phyloP scores from a whole-genome alignment of 2,329 filamentous ascomycete genomes.

The Aspergillus costaricaensis region DNA sequence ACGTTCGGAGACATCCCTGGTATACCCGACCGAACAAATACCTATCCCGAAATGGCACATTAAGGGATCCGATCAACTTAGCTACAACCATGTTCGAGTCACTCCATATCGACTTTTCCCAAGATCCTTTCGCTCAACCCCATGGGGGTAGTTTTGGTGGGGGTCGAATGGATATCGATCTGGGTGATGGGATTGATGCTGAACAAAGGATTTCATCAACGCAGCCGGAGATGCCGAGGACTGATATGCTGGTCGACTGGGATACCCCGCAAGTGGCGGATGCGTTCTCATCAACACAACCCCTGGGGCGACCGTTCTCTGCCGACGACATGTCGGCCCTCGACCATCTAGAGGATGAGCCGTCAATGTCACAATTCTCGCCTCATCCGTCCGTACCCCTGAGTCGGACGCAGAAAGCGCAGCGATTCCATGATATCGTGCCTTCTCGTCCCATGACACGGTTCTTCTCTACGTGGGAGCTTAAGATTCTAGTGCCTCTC shows the following conservation, averaged over 20 bases:
- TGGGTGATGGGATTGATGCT: constrained; percentile 41
- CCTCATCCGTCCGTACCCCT: constrained; percentile 75
- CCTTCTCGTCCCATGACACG: constrained; percentile 83
- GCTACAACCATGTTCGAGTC: constrained; percentile 95
- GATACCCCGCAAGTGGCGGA: constrained; percentile 67
- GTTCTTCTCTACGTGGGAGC: constrained; percentile 83
- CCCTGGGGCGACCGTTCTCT: constrained; percentile 38
- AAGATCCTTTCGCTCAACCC: constrained; percentile 59
- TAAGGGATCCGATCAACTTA: constrained; percentile 76
- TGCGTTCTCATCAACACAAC: constrained; percentile 51
- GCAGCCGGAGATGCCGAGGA: constrained; percentile 76
- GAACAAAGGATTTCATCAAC: constrained; percentile 69
- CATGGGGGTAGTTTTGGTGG: constrained; percentile 40
- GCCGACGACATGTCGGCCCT: constrained; percentile 49
- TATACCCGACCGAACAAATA: constrained; percentile 81
- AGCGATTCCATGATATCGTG: constrained; percentile 85
- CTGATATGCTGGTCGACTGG: constrained; percentile 82
- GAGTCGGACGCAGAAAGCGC: constrained; percentile 84
- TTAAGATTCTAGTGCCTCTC: constrained; percentile 74
- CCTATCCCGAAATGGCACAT: constrained; percentile 70
- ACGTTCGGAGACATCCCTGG: constrained; percentile 91
- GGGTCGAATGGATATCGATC: constrained; percentile 72
- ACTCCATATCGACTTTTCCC: constrained; percentile 82
- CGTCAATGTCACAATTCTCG: constrained; percentile 81
- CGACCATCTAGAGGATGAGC: constrained; percentile 78